Evolutionary conservation across 495 filamentous ascomycete genomes (phyloP).

Genomic region (Trypethelium eluteriae): DNA sequence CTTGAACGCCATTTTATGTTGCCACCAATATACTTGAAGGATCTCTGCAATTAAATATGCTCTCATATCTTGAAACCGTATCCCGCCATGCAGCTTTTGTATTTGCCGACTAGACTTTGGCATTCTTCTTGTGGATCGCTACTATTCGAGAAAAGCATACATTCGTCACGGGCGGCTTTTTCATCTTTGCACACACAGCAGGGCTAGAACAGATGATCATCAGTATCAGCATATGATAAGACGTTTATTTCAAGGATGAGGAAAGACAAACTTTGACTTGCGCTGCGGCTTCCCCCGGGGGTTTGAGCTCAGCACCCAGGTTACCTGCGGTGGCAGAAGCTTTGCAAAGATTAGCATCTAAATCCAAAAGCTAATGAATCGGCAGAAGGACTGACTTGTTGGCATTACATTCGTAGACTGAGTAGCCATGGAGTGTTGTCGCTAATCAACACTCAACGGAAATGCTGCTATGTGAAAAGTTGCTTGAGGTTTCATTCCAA

Average conservation of each 20-base stretch:
- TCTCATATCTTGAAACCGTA: conserved; percentile 72
- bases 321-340: conserved; percentile 33
- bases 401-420: conserved; percentile 21
- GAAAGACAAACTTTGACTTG: conserved; percentile 48
- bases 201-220: conserved; percentile 46
- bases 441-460: background rate
- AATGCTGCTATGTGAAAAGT: too few relatives aligned
- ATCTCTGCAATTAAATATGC: background rate
- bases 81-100: conserved; percentile 85
- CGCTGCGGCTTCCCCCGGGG: conserved; percentile 37
- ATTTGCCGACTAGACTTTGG: conserved; percentile 69
- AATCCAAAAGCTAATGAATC: background rate
- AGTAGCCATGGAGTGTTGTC: background rate
- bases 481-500: background rate
- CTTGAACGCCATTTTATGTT: conserved; percentile 10
- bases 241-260: background rate
- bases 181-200: conserved; percentile 97
- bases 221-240: background rate
- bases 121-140: conserved; percentile 74
- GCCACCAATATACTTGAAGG: background rate
- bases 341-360: background rate
- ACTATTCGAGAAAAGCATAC: conserved; percentile 89
- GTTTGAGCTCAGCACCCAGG: conserved; percentile 38
- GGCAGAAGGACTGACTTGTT: conserved; percentile 19
- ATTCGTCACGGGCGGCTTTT: conserved; percentile 87